Percentiles rank a stretch among this genome's conserved stretches.
phyloP scores from a whole-genome alignment of 306 rosid genomes.

The Cicer chorassanicum region DNA sequence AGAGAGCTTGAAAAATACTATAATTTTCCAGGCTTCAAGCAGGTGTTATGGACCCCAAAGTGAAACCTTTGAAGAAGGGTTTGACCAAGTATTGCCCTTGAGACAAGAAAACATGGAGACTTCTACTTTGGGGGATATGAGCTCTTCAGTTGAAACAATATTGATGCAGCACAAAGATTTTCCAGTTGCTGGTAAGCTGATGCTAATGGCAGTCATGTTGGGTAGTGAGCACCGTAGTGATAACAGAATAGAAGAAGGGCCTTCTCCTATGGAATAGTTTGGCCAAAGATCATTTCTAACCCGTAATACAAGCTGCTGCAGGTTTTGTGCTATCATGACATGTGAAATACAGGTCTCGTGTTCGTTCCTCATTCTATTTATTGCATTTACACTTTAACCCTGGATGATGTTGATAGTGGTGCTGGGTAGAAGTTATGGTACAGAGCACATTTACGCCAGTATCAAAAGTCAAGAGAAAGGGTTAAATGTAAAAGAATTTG shows the following conservation, averaged over 20 bases:
- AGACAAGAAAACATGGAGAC: conserved; percentile 70
- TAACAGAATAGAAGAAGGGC: conserved; percentile 54
- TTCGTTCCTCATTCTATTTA: conserved; percentile 21
- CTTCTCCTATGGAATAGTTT: conserved; percentile 67
- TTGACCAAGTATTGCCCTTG: conserved; percentile 69
- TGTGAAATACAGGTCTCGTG: conserved; percentile 26
- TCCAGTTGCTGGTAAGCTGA: conserved; percentile 88
- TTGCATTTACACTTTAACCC: conserved; percentile 26
- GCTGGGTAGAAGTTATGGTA: neutral
- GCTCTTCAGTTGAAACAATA: conserved; percentile 73
- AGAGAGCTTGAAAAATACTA: conserved; percentile 63
- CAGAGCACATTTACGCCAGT: conserved; percentile 16
- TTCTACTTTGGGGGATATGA: conserved; percentile 46
- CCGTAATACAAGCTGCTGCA: conserved; percentile 9
- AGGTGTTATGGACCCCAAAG: conserved; percentile 79
- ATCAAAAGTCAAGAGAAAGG: conserved; percentile 14
- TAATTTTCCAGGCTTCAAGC: conserved; percentile 76
- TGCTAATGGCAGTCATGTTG: conserved; percentile 84
- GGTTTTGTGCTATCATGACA: conserved; percentile 29
- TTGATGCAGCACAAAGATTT: conserved; percentile 89
- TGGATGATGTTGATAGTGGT: conserved; percentile 28
- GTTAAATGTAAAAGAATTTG: conserved; percentile 31
- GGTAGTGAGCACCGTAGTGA: conserved; percentile 65
- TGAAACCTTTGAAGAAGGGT: conserved; percentile 78
- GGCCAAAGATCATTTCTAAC: conserved; percentile 22